Evolutionary conservation across 1,139 yeast species (phyloP).

Genomic region (Spathaspora sp.): DNA sequence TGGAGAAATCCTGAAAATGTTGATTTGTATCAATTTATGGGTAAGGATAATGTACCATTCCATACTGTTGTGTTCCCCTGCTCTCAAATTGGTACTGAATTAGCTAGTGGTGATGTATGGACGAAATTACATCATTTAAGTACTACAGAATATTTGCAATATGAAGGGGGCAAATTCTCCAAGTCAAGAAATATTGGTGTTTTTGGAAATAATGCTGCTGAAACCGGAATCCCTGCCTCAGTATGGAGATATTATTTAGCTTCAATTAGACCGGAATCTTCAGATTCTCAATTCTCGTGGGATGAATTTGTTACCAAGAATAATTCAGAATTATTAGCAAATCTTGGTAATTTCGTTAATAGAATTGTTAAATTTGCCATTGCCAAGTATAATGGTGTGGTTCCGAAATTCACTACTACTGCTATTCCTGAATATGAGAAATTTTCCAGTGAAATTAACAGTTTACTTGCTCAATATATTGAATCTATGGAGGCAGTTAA

Average conservation of each 20-base stretch:
- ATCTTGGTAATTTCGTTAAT: slow-evolving; percentile 94
- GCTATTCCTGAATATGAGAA: slow-evolving; percentile 50
- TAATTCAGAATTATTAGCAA: slow-evolving; percentile 89
- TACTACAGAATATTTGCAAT: slow-evolving; percentile 95
- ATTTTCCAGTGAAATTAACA: slow-evolving; percentile 60
- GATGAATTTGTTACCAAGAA: slow-evolving; percentile 90
- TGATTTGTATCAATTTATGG: slow-evolving; percentile 93
- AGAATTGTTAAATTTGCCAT: slow-evolving; percentile 86
- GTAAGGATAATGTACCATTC: slow-evolving; percentile 98
- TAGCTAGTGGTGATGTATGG: slow-evolving; percentile 60
- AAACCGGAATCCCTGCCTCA: slow-evolving; percentile 84
- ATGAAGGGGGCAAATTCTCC: slow-evolving; percentile 97
- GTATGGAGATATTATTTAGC: slow-evolving; percentile 98
- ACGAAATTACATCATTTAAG: slow-evolving; percentile 87
- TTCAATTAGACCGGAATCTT: slow-evolving; percentile 88
- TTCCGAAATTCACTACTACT: slow-evolving; percentile 59
- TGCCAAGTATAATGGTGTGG: slow-evolving; percentile 89
- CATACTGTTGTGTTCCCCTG: slow-evolving; percentile 98
- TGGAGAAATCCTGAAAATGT: slow-evolving; percentile 91
- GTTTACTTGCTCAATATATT: slow-evolving; percentile 59
- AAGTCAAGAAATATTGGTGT: slow-evolving; percentile 97
- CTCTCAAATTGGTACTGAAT: slow-evolving; percentile 74
- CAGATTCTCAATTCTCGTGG: slow-evolving; percentile 98
- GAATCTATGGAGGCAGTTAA: slow-evolving; percentile 76
- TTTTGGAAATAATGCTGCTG: slow-evolving; percentile 96